phyloP scores from a whole-genome alignment of 1,284 basidiomycete species.

The Sporisorium exsertum region DNA sequence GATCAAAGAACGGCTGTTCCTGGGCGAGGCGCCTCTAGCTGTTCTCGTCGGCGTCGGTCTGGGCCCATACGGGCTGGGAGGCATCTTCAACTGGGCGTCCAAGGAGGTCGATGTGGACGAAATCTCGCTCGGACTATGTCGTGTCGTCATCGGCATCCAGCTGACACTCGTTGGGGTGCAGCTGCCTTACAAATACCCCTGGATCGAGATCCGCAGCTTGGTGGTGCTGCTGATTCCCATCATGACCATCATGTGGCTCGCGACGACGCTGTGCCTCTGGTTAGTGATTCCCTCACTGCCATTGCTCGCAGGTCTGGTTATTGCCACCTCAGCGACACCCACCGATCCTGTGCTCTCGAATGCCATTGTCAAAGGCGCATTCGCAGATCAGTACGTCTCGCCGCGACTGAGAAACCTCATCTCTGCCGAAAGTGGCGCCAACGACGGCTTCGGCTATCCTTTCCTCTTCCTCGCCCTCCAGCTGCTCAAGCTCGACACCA shows the following conservation, averaged over 20 bases:
- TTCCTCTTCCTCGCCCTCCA: slow-evolving; percentile 60
- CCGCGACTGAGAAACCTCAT: slow-evolving; percentile 60
- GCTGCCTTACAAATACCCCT: slow-evolving; percentile 59
- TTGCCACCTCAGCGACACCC: slow-evolving; percentile 54
- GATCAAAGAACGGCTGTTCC: slow-evolving; percentile 59
- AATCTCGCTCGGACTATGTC: slow-evolving; percentile 48
- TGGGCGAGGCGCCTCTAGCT: slow-evolving; percentile 61
- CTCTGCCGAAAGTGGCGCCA: slow-evolving; percentile 62
- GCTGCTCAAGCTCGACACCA: slow-evolving; percentile 45
- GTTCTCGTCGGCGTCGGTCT: slow-evolving; percentile 55
- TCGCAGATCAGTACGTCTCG: slow-evolving; percentile 63
- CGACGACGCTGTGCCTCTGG: slow-evolving; percentile 52
- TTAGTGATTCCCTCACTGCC: slow-evolving; percentile 50
- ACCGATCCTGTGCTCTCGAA: slow-evolving; percentile 63
- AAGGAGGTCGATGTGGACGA: slow-evolving; percentile 42
- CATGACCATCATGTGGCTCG: slow-evolving; percentile 62
- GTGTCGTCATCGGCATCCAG: slow-evolving; percentile 60
- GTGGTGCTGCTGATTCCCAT: slow-evolving; percentile 51
- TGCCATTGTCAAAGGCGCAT: slow-evolving; percentile 61
- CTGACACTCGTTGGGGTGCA: slow-evolving; percentile 59
- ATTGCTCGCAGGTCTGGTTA: slow-evolving; percentile 51
- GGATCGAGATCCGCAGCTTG: slow-evolving; percentile 49
- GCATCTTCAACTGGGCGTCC: slow-evolving; percentile 44
- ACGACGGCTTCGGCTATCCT: slow-evolving; percentile 60
- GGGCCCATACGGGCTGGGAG: slow-evolving; percentile 54